A percentile compares a stretch with the other conserved stretches of the same genome.
phyloP scores from a whole-genome alignment of 257 asterid genomes.

The Solanum tarijense region DNA sequence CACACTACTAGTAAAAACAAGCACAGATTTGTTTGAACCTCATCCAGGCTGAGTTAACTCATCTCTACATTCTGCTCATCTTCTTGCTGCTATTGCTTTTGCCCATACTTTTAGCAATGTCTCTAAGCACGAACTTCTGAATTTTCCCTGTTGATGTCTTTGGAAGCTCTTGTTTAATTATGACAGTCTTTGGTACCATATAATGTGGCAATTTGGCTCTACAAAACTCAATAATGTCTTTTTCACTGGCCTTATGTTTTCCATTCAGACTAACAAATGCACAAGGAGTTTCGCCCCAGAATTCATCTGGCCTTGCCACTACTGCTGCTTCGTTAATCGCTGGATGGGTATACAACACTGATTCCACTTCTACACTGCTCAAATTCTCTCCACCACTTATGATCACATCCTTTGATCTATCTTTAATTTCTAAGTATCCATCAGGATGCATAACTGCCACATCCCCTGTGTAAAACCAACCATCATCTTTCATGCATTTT shows the following conservation, averaged over 20 bases:
- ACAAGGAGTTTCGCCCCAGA: conserved; percentile 84
- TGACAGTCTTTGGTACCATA: conserved; percentile 70
- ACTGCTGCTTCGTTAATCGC: conserved; percentile 82
- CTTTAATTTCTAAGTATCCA: conserved; percentile 66
- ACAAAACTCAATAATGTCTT: conserved; percentile 43
- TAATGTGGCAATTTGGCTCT: conserved; percentile 40
- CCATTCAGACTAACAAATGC: conserved; percentile 62
- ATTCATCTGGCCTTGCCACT: conserved; percentile 69
- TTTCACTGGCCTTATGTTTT: conserved; percentile 30
- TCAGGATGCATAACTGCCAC: conserved; percentile 78
- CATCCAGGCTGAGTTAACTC: not conserved
- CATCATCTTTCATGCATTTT: conserved; percentile 35
- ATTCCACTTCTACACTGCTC: conserved; percentile 82
- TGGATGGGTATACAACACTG: conserved; percentile 58
- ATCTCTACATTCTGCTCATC: conserved; percentile 23
- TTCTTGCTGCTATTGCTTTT: not conserved
- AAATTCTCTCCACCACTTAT: conserved; percentile 77
- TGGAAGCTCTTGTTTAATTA: conserved; percentile 50
- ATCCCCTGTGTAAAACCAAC: conserved; percentile 82
- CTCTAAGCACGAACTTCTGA: conserved; percentile 59
- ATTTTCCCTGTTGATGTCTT: conserved; percentile 78
- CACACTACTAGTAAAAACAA: too few species aligned
- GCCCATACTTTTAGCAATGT: conserved; percentile 41
- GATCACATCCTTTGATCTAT: conserved; percentile 72
- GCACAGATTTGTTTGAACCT: not conserved